Evolutionary conservation across 768 basidiomycete species (phyloP).

Genomic region (Psilocybe tampanensis): DNA sequence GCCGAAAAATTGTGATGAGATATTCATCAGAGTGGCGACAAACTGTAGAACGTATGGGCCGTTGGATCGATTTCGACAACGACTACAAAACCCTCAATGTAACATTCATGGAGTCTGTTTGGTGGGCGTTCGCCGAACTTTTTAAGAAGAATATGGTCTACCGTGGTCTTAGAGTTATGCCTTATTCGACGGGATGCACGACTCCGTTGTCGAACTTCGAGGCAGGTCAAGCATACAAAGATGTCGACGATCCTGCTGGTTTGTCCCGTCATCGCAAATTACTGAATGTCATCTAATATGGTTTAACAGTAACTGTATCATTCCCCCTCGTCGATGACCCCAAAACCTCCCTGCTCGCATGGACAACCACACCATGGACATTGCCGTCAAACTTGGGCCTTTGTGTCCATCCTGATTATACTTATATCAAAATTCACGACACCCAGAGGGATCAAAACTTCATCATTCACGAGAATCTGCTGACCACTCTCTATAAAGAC

Average conservation of each 20-base stretch:
- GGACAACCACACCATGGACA: conserved; percentile 99
- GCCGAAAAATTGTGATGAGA: conserved; percentile 95
- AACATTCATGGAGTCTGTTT: conserved; percentile 96
- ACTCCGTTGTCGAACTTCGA: conserved; percentile 98
- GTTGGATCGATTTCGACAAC: conserved; percentile 99
- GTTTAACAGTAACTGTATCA: conserved; percentile 74
- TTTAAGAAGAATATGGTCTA: conserved; percentile 93
- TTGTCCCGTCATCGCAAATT: conserved; percentile 23
- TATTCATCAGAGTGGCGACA: conserved; percentile 92
- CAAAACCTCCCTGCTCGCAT: conserved; percentile 85
- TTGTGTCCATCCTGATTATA: conserved; percentile 95
- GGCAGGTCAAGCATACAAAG: conserved; percentile 88
- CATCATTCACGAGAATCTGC: conserved; percentile 87
- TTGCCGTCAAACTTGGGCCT: conserved; percentile 93
- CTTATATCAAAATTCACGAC: conserved; percentile 96
- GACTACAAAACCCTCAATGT: conserved; percentile 98
- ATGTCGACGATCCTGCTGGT: conserved; percentile 94
- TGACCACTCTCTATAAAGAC: conserved; percentile 92
- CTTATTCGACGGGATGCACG: conserved; percentile 94
- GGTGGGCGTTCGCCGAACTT: conserved; percentile 98
- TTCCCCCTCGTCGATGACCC: conserved; percentile 96
- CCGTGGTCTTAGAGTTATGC: conserved; percentile 93
- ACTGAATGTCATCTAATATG: not conserved
- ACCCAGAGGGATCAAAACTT: conserved; percentile 84
- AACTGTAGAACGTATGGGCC: conserved; percentile 97